Percentiles rank a stretch among this genome's conserved stretches.
Evolutionary conservation across 2,329 filamentous ascomycete species (phyloP).

Genomic region (Escovopsis sp.): DNA sequence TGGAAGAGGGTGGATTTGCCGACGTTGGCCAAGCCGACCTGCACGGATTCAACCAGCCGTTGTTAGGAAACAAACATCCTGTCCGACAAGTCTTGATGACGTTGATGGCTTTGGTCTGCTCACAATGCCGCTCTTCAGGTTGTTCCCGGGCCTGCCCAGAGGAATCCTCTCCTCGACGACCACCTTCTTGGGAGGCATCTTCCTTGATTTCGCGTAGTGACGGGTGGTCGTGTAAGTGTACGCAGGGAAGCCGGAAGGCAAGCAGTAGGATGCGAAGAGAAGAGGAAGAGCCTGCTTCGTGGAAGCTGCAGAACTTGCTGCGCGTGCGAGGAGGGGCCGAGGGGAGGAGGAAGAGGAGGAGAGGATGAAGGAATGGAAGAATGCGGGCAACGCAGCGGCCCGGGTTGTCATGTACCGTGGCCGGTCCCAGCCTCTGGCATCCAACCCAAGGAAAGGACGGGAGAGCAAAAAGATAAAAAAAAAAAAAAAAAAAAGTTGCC

Average conservation of each 20-base stretch:
- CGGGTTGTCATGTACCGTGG: slow-evolving; percentile 28
- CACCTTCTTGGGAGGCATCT: slow-evolving; percentile 92
- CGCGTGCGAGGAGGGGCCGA: slow-evolving; percentile 32
- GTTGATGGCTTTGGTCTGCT: too few relatives aligned
- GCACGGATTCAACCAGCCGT: too few relatives aligned
- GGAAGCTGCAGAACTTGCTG: slow-evolving; percentile 53
- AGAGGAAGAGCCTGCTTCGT: slow-evolving; percentile 33
- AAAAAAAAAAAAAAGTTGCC: slow-evolving; percentile 4
- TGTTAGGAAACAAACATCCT: slow-evolving; percentile 6
- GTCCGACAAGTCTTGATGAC: too few relatives aligned
- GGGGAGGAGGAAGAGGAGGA: too few relatives aligned
- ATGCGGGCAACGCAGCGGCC: slow-evolving; percentile 14
- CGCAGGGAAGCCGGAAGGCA: slow-evolving; percentile 32
- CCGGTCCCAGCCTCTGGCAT: slow-evolving; percentile 27
- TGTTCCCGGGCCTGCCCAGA: slow-evolving; percentile 92
- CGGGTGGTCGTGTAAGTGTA: slow-evolving; percentile 32
- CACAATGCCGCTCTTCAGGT: slow-evolving; percentile 97
- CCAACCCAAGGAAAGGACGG: slow-evolving; percentile 5
- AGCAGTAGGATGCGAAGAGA: too few relatives aligned
- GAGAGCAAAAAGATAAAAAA: slow-evolving; percentile 8
- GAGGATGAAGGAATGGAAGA: slow-evolving; percentile 43
- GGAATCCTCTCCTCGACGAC: slow-evolving; percentile 91
- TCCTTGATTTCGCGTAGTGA: slow-evolving; percentile 48
- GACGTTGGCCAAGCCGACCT: slow-evolving; percentile 98
- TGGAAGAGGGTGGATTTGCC: slow-evolving; percentile 99